Conservation (phyloP, 2,329 filamentous ascomycete species). For the Pseudogymnoascus sp. region DNA sequence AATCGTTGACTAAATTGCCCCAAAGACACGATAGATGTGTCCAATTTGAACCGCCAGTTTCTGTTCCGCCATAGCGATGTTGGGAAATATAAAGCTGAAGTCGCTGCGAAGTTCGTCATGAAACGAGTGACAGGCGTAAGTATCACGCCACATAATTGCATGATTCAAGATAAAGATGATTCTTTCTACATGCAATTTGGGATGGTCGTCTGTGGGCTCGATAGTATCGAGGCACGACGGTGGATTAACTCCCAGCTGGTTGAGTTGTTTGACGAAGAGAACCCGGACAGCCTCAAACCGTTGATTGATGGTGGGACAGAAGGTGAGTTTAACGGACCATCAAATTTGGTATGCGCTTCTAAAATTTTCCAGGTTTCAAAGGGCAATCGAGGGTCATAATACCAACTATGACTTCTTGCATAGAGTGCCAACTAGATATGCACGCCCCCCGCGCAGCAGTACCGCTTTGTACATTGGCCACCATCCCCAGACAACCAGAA, state of each 20-base stretch:
- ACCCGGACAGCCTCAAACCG: slow-evolving; percentile 82
- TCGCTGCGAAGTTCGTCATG: slow-evolving; percentile 87
- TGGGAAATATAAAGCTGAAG: slow-evolving; percentile 86
- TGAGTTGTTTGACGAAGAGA: slow-evolving; percentile 76
- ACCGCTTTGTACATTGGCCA: slow-evolving; percentile 90
- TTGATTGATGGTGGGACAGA: slow-evolving; percentile 95
- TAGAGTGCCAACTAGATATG: slow-evolving; percentile 98
- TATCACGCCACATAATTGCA: slow-evolving; percentile 89
- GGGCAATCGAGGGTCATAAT: slow-evolving; percentile 90
- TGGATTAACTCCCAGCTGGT: slow-evolving; percentile 97
- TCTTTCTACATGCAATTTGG: slow-evolving; percentile 97
- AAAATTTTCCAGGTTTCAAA: slow-evolving; percentile 66
- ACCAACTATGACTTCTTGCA: slow-evolving; percentile 87
- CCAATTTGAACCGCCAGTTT: slow-evolving; percentile 95
- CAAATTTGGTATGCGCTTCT: slow-evolving; percentile 1
- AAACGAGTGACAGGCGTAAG: slow-evolving; percentile 80
- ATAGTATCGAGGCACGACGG: slow-evolving; percentile 93
- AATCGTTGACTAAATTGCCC: slow-evolving; percentile 12
- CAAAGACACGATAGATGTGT: slow-evolving; percentile 92
- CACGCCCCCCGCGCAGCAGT: slow-evolving; percentile 96
- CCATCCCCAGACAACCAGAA: slow-evolving; percentile 91
- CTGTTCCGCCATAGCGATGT: slow-evolving; percentile 89
- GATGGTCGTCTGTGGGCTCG: slow-evolving; percentile 85
- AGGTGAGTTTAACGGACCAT: slow-evolving; percentile 38
- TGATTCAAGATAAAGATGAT: slow-evolving; percentile 94